phyloP scores from a whole-genome alignment of 345 rosid species.

The Moringa oleifera region DNA sequence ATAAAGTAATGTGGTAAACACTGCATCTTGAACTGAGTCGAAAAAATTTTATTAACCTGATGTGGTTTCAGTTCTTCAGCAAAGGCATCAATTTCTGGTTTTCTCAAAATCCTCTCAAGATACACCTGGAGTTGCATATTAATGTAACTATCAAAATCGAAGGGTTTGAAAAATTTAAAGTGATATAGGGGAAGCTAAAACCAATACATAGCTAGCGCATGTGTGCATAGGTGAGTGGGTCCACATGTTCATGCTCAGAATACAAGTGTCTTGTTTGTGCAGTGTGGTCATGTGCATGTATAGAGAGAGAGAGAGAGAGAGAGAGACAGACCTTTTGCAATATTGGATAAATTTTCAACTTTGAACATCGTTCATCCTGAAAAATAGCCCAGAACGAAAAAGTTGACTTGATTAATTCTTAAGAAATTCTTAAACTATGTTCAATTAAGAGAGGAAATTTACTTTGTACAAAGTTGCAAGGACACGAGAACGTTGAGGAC shows the following conservation, averaged over 20 bases:
- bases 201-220: slow-evolving; percentile 1
- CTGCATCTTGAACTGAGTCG: slow-evolving; percentile 3
- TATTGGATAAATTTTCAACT: slow-evolving; percentile 89
- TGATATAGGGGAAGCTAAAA: background rate
- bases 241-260: too few species aligned
- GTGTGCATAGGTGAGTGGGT: background rate
- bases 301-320: background rate
- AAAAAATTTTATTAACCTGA: slow-evolving; percentile 49
- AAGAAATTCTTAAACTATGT: background rate
- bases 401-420: slow-evolving; percentile 4
- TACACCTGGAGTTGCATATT: slow-evolving; percentile 57
- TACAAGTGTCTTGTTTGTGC: too few species aligned
- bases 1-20: slow-evolving; percentile 9
- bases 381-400: slow-evolving; percentile 19
- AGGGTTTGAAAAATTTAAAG: background rate
- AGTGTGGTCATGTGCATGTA: too few species aligned
- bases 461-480: slow-evolving; percentile 90
- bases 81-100: slow-evolving; percentile 95
- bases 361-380: slow-evolving; percentile 98
- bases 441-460: slow-evolving; percentile 11
- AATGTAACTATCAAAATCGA: background rate
- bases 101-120: slow-evolving; percentile 89
- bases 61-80: slow-evolving; percentile 89
- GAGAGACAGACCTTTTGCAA: slow-evolving; percentile 63
- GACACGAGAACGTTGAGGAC: slow-evolving; percentile 95